Conservation (phyloP, 192 early-diverging fungal genomes). For the Entrophospora sp. region DNA sequence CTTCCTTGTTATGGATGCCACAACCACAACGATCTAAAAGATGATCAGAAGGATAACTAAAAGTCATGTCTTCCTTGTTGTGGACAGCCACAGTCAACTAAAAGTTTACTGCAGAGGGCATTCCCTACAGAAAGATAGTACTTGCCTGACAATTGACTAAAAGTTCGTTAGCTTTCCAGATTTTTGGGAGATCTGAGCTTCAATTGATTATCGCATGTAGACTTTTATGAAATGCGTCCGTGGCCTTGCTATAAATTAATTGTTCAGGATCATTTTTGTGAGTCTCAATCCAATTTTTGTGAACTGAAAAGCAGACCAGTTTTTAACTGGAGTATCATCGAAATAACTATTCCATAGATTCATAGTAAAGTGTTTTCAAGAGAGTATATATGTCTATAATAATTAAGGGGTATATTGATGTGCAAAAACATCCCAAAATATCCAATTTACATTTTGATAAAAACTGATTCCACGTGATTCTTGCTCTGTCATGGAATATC, state of each 20-base stretch:
- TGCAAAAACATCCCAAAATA: too few species aligned
- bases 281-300: too few species aligned
- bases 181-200: slow-evolving; percentile 2
- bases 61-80: slow-evolving; percentile 5
- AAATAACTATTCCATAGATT: not conserved
- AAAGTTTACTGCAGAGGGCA: not conserved
- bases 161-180: slow-evolving; percentile 5
- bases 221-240: slow-evolving; percentile 3
- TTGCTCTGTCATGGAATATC: too few species aligned
- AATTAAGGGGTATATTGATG: too few species aligned
- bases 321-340: not conserved
- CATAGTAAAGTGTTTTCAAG: too few species aligned
- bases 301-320: not conserved
- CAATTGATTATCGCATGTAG: not conserved
- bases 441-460: too few species aligned
- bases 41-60: not conserved
- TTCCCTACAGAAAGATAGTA: not conserved
- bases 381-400: too few species aligned
- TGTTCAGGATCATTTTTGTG: not conserved
- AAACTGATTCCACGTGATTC: too few species aligned
- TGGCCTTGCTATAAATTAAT: slow-evolving; percentile 10
- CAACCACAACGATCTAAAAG: not conserved
- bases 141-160: not conserved
- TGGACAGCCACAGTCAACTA: not conserved
- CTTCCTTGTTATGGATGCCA: not conserved